Evolutionary conservation across 2,329 filamentous ascomycete species (phyloP), one percentile per base, ranked within the genome.

Genomic region (Sclerotinia minor): DNA sequence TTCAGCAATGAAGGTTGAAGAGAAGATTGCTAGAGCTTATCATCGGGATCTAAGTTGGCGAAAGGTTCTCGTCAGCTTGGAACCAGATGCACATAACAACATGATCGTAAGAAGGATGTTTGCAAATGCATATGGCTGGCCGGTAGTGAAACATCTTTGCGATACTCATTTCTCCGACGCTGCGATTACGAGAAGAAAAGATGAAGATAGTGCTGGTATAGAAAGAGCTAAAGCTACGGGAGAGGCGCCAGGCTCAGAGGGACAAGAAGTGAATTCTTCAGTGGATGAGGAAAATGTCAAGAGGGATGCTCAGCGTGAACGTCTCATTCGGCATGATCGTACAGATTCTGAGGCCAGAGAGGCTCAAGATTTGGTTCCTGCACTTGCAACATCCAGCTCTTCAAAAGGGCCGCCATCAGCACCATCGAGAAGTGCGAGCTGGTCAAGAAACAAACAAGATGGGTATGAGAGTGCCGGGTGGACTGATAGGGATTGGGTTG

Each of bases 21-120:
- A 99, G 78, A 98, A 97, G 80, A 99, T 99, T 72, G 95, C 95
- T 1, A 87, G 95, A 58, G 95, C 93, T 19, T 99, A 99, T 79
- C 95, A 99, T 78, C 88, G 89, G 17, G 92, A 92, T 71, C 80
- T 99, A 26, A 92, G 92, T 1, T 99, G 95, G 95, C 91, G 95
- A 57, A 99, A 99, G 77, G 95, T 99, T 1, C 86, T 99, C 5
- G 95, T 99, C 19, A 91, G 95, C 65, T 83, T 99, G 2, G 94
- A 99, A 77, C 95, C 95, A 0, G 95, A 99, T 79, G 95, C 95
- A 0, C 95, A 99, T 81, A 99, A 99, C 79, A 99, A 99, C 78
- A 96, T 99, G 72, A 90, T 98, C 69, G 95, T 99, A 32, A 90
- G 95, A 21, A 89, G 95, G 67, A 96, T 93, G 89, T 99, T 99